These are phyloP conservation scores for Fusarium sp. DNA, from an alignment of 2,329 filamentous ascomycete genomes.

Conservation along the genomic window DNA sequence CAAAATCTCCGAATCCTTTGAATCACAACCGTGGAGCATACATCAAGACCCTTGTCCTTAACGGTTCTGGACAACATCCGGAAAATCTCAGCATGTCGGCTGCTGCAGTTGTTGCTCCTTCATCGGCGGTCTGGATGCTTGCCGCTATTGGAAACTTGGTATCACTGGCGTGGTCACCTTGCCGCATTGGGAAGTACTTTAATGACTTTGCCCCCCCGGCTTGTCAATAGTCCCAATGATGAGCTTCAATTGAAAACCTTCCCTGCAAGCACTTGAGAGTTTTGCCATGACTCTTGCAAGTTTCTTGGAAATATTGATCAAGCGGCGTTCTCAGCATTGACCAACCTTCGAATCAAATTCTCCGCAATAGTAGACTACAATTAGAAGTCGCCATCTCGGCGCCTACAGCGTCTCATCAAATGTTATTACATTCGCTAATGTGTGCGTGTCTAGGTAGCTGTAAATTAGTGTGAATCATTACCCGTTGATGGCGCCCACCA, in stretches of 20 bases:
- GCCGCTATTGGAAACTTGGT: constrained; percentile 32
- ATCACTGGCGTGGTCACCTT: constrained; percentile 12
- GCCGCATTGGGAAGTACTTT: constrained; percentile 26
- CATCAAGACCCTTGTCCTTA: constrained; percentile 11
- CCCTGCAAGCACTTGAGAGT: constrained; percentile 23
- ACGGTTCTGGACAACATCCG: constrained; percentile 11
- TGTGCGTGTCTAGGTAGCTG: background rate
- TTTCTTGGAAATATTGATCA: constrained; percentile 19
- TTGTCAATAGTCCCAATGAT: constrained; percentile 31
- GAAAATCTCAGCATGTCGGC: constrained; percentile 24
- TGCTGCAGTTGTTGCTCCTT: constrained; percentile 21
- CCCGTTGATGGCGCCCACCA: constrained; percentile 22
- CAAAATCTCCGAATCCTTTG: background rate
- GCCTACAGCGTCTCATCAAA: constrained; percentile 6
- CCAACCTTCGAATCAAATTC: constrained; percentile 5
- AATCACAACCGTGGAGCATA: background rate
- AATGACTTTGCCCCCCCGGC: constrained; percentile 28
- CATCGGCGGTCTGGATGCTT: constrained; percentile 30
- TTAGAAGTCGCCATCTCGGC: constrained; percentile 6
- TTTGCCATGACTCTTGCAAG: constrained; percentile 19
- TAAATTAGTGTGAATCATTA: constrained; percentile 26
- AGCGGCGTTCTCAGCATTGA: constrained; percentile 9
- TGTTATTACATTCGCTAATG: background rate
- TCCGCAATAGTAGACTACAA: background rate
- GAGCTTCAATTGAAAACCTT: constrained; percentile 13